Base-by-base conservation (phyloP, 1,139 yeast species). In the Scheffersomyces cryptocercus region DNA sequence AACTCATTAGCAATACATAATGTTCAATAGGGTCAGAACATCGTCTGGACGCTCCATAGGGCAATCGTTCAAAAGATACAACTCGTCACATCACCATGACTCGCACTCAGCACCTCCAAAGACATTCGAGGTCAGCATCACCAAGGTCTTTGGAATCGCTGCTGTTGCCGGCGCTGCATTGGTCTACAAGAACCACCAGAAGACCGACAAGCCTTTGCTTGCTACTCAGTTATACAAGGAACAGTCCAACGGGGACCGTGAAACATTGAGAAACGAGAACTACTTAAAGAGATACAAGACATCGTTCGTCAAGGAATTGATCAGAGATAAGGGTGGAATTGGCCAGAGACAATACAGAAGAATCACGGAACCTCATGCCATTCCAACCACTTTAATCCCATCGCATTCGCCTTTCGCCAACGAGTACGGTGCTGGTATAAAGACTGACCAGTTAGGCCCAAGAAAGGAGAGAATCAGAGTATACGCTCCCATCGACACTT, bases 361-460 rank as follows among this genome's bases (percentile, higher is more conserved):
- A 59, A 51, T 58, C 42, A 54, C 61, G 14, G 67, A 61, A 49
- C 61, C 62, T 14, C 60, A 65, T 8, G 53, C 64, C 9, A 52
- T 64, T 29, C 68, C 76, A 31, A 61, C 65, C 36, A 65, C 55
- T 37, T 59, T 72, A 49, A 73, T 74, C 51, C 73, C 73, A 37
- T 60, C 77, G n/a, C 77, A 71, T 53, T 71, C 79, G 14, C 68
- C 77, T 12, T 60, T 48, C 48, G 75, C 75, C 14, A 51, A 58
- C 44, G 75, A 72, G 56, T 73, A 67, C 51, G 79, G 79, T 46
- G 74, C 73, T 35, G 78, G 79, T 49, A 73, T 74, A 44, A 71
- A 72, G 56, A 68, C 74, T 39, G 67, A 62, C 53, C 58, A 64
- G 46, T 69, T 74, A 58, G 79, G 79, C 28, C 78, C 79, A 40